Conservation (phyloP, 2,329 filamentous ascomycete genomes). For the Alternaria brassicae region DNA sequence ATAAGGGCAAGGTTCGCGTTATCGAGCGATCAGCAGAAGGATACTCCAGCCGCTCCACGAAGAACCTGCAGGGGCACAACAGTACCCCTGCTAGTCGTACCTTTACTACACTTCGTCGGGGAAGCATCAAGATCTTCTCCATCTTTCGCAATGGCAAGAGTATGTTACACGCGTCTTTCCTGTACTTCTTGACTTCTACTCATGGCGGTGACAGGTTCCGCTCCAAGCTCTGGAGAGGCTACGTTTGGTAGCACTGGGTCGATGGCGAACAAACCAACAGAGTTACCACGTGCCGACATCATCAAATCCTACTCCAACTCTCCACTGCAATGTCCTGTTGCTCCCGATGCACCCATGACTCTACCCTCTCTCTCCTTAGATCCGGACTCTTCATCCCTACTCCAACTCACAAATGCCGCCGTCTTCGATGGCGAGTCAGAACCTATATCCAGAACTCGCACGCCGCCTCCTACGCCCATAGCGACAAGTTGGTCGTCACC, state of each 20-base stretch:
- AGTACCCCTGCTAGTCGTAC: constrained; percentile 33
- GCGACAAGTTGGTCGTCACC: constrained; percentile 41
- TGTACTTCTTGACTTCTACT: neutral
- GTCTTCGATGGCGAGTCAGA: constrained; percentile 47
- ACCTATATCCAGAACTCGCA: constrained; percentile 24
- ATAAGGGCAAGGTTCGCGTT: constrained; percentile 45
- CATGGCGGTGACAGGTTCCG: constrained; percentile 23
- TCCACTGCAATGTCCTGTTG: constrained; percentile 22
- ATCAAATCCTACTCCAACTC: constrained; percentile 6
- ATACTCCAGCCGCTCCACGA: constrained; percentile 15
- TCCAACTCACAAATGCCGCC: constrained; percentile 37
- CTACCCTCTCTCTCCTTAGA: constrained; percentile 20
- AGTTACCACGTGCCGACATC: constrained; percentile 20
- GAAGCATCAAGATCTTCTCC: constrained; percentile 45
- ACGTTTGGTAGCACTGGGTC: constrained; percentile 17
- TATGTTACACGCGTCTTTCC: constrained; percentile 3
- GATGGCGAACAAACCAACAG: constrained; percentile 19
- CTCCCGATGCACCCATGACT: constrained; percentile 19
- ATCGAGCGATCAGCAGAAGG: constrained; percentile 33
- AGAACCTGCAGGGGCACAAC: constrained; percentile 22
- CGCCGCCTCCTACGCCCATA: constrained; percentile 20
- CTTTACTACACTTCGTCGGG: constrained; percentile 39
- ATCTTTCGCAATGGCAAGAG: constrained; percentile 46
- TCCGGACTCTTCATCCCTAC: constrained; percentile 25
- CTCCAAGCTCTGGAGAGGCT: constrained; percentile 14